These are phyloP conservation scores for Choiromyces venosus DNA, from an alignment of 495 filamentous ascomycete genomes.

Conservation along the genomic window DNA sequence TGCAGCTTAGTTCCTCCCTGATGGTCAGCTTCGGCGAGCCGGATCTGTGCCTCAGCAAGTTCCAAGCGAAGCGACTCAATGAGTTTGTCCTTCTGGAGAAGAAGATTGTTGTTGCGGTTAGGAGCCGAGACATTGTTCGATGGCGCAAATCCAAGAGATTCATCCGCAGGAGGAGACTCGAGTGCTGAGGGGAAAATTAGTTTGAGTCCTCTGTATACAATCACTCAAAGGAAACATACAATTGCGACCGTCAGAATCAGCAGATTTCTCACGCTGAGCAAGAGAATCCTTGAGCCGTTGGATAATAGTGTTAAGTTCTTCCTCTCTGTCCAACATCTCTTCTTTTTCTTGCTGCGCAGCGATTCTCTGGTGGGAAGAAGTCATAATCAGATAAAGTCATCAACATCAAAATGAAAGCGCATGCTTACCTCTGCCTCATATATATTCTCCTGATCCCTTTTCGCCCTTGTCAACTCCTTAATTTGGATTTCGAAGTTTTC, in stretches of 20 bases:
- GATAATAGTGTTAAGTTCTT: conserved; percentile 81
- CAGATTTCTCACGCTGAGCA: conserved; percentile 49
- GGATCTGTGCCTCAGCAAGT: conserved; percentile 90
- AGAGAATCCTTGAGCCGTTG: conserved; percentile 84
- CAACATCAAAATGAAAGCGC: background rate
- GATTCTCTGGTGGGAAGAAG: conserved; percentile 50
- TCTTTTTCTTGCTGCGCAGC: conserved; percentile 86
- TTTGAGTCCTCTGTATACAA: conserved; percentile 43
- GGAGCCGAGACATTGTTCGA: conserved; percentile 75
- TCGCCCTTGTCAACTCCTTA: conserved; percentile 68
- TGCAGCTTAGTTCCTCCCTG: conserved; percentile 75
- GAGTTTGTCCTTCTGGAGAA: conserved; percentile 90
- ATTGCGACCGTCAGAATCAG: conserved; percentile 37
- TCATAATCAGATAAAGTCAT: conserved; percentile 13
- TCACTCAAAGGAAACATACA: conserved; percentile 34
- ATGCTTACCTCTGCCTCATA: conserved; percentile 66
- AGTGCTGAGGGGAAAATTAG: conserved; percentile 50
- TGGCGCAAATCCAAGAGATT: conserved; percentile 78
- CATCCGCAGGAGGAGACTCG: conserved; percentile 45
- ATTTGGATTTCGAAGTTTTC: conserved; percentile 74
- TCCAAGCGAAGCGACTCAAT: conserved; percentile 89
- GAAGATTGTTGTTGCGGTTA: conserved; percentile 67
- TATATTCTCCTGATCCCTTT: conserved; percentile 79
- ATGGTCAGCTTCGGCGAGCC: conserved; percentile 90
- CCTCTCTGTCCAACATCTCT: conserved; percentile 71